Conservation (phyloP, 1,139 yeast species). For the Magnusiomyces sp. region DNA sequence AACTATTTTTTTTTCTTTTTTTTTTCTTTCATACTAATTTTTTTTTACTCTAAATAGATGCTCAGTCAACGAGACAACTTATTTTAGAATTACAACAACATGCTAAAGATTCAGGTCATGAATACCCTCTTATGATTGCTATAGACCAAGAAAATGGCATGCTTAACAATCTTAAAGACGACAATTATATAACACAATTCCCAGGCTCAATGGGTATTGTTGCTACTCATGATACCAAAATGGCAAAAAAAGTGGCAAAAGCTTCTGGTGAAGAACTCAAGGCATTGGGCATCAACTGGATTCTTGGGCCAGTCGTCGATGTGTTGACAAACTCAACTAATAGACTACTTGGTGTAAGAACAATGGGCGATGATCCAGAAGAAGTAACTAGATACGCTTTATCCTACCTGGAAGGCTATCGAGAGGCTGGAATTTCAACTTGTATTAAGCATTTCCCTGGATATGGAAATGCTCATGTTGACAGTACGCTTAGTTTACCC, state of each 20-base stretch:
- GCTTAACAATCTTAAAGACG: constrained; percentile 50
- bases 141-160: constrained; percentile 43
- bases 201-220: constrained; percentile 63
- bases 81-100: constrained; percentile 48
- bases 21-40: neutral
- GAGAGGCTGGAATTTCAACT: constrained; percentile 48
- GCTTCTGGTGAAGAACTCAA: constrained; percentile 50
- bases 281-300: constrained; percentile 48
- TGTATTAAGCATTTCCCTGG: constrained; percentile 66
- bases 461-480: constrained; percentile 54
- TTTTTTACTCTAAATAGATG: constrained; percentile 28
- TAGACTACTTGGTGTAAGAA: constrained; percentile 52
- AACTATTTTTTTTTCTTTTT: neutral
- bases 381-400: constrained; percentile 50
- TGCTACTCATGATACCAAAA: constrained; percentile 45
- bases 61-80: constrained; percentile 43
- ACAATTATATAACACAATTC: constrained; percentile 46
- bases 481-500: constrained; percentile 49
- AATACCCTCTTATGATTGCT: constrained; percentile 42
- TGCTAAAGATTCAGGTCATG: constrained; percentile 46
- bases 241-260: constrained; percentile 47
- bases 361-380: constrained; percentile 54
- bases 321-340: constrained; percentile 51
- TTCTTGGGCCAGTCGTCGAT: constrained; percentile 58
- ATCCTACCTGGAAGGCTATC: constrained; percentile 48